Evolutionary conservation across 768 basidiomycete genomes (phyloP).

Genomic region (Fomitopsis pulvina): DNA sequence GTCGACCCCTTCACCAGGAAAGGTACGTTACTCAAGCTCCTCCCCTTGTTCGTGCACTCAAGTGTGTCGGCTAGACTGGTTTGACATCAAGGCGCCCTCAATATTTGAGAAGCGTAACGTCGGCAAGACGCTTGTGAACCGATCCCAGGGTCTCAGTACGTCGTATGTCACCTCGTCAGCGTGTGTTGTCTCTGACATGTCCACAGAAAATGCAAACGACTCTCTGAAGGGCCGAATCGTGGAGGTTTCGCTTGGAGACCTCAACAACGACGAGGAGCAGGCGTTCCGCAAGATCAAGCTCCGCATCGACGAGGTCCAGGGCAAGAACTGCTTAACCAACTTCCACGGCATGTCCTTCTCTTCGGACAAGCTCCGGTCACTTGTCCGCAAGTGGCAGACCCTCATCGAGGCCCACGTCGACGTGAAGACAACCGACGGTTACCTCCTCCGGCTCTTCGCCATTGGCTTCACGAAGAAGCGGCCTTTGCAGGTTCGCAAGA

Average conservation of each 20-base stretch:
- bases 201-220: conserved; percentile 94
- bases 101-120: conserved; percentile 96
- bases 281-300: conserved; percentile 99
- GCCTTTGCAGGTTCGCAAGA: conserved; percentile 95
- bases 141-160: conserved; percentile 96
- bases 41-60: not conserved
- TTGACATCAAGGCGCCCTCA: conserved; percentile 97
- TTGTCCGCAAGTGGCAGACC: conserved; percentile 99
- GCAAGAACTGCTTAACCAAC: conserved; percentile 99
- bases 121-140: conserved; percentile 98
- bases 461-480: conserved; percentile 99
- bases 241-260: conserved; percentile 93
- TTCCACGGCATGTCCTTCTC: conserved; percentile 99
- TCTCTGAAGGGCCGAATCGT: conserved; percentile 95
- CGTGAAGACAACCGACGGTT: conserved; percentile 98
- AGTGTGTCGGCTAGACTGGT: conserved; percentile 71
- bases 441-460: conserved; percentile 97
- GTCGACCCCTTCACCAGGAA: conserved; percentile 99
- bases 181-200: conserved; percentile 12
- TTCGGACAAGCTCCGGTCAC: conserved; percentile 98
- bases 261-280: conserved; percentile 99
- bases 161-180: conserved; percentile 17
- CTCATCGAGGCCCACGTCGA: conserved; percentile 99
- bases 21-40: conserved; percentile 44
- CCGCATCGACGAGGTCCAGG: conserved; percentile 92